These are phyloP conservation scores for Clavariopsis aquatica DNA, from an alignment of 495 filamentous ascomycete genomes.

Conservation along the genomic window DNA sequence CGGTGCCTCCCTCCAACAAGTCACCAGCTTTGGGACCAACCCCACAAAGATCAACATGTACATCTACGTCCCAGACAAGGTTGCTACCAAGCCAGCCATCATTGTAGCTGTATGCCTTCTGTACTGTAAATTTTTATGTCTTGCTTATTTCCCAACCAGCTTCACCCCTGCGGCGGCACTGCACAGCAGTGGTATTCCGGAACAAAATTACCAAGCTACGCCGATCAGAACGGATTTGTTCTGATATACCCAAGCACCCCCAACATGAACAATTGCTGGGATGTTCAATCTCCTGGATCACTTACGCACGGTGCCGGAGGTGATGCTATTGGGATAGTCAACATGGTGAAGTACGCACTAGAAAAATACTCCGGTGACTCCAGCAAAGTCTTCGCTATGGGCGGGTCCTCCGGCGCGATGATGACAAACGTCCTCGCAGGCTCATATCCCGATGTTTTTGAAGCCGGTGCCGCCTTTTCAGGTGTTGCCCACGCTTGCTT, in stretches of 20 bases:
- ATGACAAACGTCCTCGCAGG: constrained; percentile 52
- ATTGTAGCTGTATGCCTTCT: constrained; percentile 52
- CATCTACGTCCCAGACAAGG: constrained; percentile 57
- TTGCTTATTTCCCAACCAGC: constrained; percentile 1
- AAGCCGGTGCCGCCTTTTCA: constrained; percentile 53
- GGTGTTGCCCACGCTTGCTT: constrained; percentile 56
- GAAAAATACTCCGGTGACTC: constrained; percentile 53
- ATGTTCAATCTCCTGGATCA: constrained; percentile 56
- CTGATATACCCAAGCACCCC: constrained; percentile 56
- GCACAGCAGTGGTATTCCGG: constrained; percentile 53
- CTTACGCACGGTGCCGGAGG: constrained; percentile 61
- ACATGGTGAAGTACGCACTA: constrained; percentile 60
- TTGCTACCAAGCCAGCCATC: constrained; percentile 54
- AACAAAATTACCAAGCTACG: constrained; percentile 51
- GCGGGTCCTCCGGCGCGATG: constrained; percentile 60
- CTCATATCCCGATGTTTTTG: constrained; percentile 51
- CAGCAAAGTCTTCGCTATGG: constrained; percentile 54
- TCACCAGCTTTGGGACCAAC: no score
- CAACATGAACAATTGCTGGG: constrained; percentile 58
- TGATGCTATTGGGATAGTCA: constrained; percentile 60
- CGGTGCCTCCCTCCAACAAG: no score
- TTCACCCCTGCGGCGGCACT: constrained; percentile 56
- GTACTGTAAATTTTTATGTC: not conserved
- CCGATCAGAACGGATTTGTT: constrained; percentile 57
- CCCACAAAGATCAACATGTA: no score